phyloP scores from a whole-genome alignment of 306 rosid species.

The Quercus bicolor region DNA sequence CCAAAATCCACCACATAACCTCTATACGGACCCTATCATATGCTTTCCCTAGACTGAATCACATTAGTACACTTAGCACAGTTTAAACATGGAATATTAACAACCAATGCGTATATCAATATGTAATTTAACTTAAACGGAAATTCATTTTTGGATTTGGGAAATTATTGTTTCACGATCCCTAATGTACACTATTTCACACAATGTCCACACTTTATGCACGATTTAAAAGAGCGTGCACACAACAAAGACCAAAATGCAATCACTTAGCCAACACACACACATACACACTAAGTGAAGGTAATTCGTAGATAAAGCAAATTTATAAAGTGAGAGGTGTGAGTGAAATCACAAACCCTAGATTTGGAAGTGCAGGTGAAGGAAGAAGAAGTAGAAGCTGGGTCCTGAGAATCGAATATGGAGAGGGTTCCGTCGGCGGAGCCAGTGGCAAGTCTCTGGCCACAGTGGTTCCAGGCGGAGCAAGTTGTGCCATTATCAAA shows the following conservation, averaged over 20 bases:
- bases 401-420: slow-evolving; percentile 58
- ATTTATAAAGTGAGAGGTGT: not conserved
- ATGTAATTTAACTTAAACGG: not conserved
- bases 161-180: not conserved
- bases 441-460: slow-evolving; percentile 62
- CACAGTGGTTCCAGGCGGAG: slow-evolving; percentile 75
- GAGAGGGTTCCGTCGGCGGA: slow-evolving; percentile 62
- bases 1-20: too few species aligned
- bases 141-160: not conserved
- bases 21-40: too few species aligned
- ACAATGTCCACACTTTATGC: too few species aligned
- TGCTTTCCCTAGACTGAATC: too few species aligned
- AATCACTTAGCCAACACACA: not conserved
- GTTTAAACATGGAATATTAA: not conserved
- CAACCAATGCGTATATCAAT: not conserved
- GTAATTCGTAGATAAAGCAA: not conserved
- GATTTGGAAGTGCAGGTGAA: slow-evolving; percentile 53
- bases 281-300: not conserved
- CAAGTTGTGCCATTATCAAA: slow-evolving; percentile 62
- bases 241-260: not conserved
- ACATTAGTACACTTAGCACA: too few species aligned
- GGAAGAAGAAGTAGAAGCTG: slow-evolving; percentile 66
- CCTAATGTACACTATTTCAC: too few species aligned
- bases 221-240: too few species aligned
- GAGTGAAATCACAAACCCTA: slow-evolving; percentile 37